Conservation (phyloP, 106 monocot genomes). For the Dioscorea dumetorum region DNA sequence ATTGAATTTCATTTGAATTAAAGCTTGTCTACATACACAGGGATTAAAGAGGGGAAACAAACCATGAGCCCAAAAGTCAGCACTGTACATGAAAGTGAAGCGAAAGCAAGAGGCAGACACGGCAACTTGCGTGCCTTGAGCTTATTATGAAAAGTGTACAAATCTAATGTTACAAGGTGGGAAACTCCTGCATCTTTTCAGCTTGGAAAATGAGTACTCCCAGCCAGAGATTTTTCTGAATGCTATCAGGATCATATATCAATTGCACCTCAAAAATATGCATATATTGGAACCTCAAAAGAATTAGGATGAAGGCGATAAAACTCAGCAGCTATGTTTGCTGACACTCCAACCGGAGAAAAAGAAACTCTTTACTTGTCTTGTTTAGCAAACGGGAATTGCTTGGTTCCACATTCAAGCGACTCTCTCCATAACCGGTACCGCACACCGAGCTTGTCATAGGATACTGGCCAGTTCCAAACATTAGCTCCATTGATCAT, state of each 20-base stretch:
- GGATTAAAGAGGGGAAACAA: not conserved
- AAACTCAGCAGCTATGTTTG: not conserved
- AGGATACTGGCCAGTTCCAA: conserved; percentile 88
- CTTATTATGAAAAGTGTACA: not conserved
- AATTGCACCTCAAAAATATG: no score
- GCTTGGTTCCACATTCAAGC: conserved; percentile 49
- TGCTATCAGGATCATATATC: no score
- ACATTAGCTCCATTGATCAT: conserved; percentile 92
- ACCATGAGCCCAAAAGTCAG: not conserved
- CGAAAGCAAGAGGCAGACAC: not conserved
- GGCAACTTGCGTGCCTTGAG: not conserved
- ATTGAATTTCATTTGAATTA: no score
- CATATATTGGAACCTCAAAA: not conserved
- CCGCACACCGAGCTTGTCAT: conserved; percentile 86
- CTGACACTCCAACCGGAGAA: no score
- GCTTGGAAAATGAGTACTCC: no score
- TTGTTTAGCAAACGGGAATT: conserved; percentile 58
- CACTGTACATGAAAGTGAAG: not conserved
- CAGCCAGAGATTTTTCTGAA: no score
- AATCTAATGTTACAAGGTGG: not conserved
- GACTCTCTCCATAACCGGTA: conserved; percentile 88
- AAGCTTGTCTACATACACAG: no score
- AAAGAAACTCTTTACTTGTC: conserved; percentile 6
- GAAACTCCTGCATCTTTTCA: no score
- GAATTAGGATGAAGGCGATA: not conserved